phyloP scores from a whole-genome alignment of 306 rosid species.

The Quercus mongolica region DNA sequence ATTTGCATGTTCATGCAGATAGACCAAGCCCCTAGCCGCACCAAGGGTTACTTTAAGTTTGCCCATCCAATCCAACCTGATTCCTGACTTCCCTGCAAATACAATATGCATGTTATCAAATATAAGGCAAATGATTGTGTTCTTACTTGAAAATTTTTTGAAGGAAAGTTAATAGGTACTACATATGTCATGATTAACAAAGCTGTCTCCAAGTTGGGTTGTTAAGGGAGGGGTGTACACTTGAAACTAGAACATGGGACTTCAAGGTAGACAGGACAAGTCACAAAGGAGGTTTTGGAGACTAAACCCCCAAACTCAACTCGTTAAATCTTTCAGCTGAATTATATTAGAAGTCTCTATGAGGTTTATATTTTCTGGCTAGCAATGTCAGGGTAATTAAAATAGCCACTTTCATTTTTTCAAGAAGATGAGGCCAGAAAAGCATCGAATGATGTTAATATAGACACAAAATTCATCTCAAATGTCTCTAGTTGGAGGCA shows the following conservation, averaged over 20 bases:
- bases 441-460: neutral
- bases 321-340: neutral
- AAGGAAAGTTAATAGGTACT: neutral
- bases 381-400: neutral
- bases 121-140: neutral
- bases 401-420: neutral
- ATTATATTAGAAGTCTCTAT: neutral
- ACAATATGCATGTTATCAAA: neutral
- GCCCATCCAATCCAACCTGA: conserved; percentile 39
- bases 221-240: neutral
- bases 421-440: neutral
- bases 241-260: neutral
- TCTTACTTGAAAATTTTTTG: neutral
- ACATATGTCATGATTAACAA: neutral
- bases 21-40: conserved; percentile 69
- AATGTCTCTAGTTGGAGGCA: neutral
- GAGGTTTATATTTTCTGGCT: too few relatives aligned
- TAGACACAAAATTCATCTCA: neutral
- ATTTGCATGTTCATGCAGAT: conserved; percentile 69
- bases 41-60: conserved; percentile 45
- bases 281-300: neutral
- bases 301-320: neutral
- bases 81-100: conserved; percentile 34
- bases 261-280: neutral
- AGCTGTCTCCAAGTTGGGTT: neutral